Percentiles rank a stretch among this genome's conserved stretches.
These are phyloP conservation scores for Suillus cothurnatus DNA, from an alignment of 768 basidiomycete genomes.

Conservation along the genomic window DNA sequence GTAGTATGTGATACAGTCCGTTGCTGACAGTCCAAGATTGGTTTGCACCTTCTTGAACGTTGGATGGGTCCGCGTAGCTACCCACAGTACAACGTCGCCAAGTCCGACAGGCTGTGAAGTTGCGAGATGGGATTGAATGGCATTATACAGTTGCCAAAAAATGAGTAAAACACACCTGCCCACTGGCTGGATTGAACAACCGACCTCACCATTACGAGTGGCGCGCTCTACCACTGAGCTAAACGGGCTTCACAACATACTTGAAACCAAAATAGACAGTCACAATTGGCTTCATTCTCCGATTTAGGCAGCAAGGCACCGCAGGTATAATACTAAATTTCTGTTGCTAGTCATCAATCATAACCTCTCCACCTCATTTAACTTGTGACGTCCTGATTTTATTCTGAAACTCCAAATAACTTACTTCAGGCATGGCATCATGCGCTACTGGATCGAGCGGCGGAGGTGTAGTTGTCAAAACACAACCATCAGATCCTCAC, in stretches of 20 bases:
- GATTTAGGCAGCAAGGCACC: background rate
- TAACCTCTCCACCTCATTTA: background rate
- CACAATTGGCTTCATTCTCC: background rate
- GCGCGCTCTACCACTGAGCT: conserved; percentile 65
- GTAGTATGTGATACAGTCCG: no score
- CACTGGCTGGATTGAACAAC: conserved; percentile 44
- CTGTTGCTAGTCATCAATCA: no score
- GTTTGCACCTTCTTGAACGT: background rate
- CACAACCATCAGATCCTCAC: background rate
- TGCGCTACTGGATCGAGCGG: background rate
- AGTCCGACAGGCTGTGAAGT: background rate
- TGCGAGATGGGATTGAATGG: no score
- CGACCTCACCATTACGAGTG: conserved; percentile 53
- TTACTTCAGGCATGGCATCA: background rate
- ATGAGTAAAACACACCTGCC: conserved; percentile 19
- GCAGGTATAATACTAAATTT: no score
- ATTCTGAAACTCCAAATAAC: background rate
- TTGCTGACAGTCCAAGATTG: background rate
- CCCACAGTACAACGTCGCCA: background rate
- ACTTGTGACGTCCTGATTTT: background rate
- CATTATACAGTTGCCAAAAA: background rate
- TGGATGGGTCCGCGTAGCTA: background rate
- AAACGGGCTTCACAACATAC: conserved; percentile 38
- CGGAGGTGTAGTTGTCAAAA: background rate
- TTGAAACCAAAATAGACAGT: rapidly evolving